These are phyloP conservation scores for Thalia dealbata DNA, from an alignment of 176 grass and related monocot genomes.

Conservation along the genomic window DNA sequence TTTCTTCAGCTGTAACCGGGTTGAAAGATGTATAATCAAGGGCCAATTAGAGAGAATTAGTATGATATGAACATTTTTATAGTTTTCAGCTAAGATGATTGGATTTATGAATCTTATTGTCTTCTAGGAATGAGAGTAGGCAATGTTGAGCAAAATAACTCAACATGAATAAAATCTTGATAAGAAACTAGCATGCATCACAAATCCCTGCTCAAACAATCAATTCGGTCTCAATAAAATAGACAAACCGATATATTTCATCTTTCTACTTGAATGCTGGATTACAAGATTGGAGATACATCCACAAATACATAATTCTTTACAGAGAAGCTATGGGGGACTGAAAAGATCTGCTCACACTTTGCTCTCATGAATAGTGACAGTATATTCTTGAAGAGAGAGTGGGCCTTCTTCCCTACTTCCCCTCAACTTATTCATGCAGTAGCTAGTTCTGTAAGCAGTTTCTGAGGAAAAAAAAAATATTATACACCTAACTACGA, in stretches of 20 bases:
- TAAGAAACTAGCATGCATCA: no score
- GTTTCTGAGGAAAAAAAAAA: no score
- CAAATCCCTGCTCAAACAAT: no score
- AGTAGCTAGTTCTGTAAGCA: no score
- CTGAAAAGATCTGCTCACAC: neutral
- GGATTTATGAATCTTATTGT: neutral
- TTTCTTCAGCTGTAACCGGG: slow-evolving; percentile 1
- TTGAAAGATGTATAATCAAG: neutral
- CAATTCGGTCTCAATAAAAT: no score
- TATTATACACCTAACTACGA: no score
- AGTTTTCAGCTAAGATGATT: neutral
- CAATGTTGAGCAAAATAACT: neutral
- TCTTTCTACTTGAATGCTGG: neutral
- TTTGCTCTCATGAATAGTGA: neutral
- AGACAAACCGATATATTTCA: no score
- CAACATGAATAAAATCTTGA: no score
- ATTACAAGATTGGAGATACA: neutral
- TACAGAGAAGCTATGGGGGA: neutral
- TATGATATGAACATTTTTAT: neutral
- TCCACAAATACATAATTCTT: neutral
- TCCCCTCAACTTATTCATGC: no score
- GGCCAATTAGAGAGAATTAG: neutral
- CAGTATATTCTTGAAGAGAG: neutral
- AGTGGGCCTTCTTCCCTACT: no score
- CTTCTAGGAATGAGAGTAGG: neutral